Conservation (phyloP, 208 protist species). For the Trypanosoma boissoni region DNA sequence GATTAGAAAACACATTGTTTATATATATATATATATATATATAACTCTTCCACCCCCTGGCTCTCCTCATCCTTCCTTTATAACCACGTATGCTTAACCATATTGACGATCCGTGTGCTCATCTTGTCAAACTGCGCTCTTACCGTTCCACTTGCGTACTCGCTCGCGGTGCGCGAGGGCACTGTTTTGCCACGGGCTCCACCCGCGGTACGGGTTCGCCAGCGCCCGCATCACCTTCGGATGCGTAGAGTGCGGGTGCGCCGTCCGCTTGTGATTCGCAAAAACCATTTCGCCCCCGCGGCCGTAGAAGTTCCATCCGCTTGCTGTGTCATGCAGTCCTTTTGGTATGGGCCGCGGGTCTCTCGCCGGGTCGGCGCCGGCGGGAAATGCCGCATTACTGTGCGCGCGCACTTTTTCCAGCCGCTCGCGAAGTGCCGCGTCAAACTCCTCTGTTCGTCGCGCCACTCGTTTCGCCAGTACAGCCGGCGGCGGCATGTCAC, state of each 20-base stretch:
- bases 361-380: conserved; percentile 36
- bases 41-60: too few species aligned
- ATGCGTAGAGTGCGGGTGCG: conserved; percentile 68
- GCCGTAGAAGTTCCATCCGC: conserved; percentile 81
- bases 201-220: conserved; percentile 75
- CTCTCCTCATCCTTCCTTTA: too few species aligned
- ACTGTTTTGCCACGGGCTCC: conserved; percentile 77
- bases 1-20: conserved; percentile 6
- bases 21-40: conserved; percentile 4
- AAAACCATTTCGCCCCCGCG: conserved; percentile 87
- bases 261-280: conserved; percentile 47
- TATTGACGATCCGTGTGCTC: not conserved
- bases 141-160: conserved; percentile 86
- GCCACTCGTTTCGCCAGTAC: conserved; percentile 14
- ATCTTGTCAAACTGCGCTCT: conserved; percentile 55
- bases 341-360: conserved; percentile 79
- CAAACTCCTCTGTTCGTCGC: conserved; percentile 45
- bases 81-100: too few species aligned
- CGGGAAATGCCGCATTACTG: conserved; percentile 29
- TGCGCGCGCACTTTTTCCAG: conserved; percentile 26
- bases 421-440: conserved; percentile 43
- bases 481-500: conserved; percentile 21
- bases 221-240: conserved; percentile 85
- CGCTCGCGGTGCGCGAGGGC: conserved; percentile 75
- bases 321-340: conserved; percentile 79